Percentiles rank a stretch among this genome's conserved stretches.
These are phyloP conservation scores for Leucocoprinus birnbaumii DNA, from an alignment of 768 basidiomycete genomes.

Conservation along the genomic window DNA sequence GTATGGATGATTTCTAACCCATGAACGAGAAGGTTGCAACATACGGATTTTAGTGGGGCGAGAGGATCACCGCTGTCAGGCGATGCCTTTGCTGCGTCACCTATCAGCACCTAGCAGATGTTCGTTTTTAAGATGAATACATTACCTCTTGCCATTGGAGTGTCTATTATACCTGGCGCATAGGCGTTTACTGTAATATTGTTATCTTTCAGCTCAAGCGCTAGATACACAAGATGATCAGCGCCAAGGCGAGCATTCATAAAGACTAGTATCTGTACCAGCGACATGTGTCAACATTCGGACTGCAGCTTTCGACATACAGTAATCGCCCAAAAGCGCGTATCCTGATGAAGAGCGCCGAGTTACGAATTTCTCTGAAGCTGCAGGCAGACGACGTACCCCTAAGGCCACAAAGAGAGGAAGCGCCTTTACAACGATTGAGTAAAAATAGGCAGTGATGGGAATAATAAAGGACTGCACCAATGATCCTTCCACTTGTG, in stretches of 20 bases:
- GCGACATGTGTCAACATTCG: constrained; percentile 36
- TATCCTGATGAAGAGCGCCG: neutral
- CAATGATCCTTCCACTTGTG: constrained; percentile 52
- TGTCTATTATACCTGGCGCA: constrained; percentile 26
- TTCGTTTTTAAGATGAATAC: no score
- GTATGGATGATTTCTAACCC: neutral
- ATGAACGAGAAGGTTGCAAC: no score
- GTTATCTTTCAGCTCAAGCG: constrained; percentile 32
- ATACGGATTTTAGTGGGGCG: no score
- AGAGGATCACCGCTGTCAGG: no score
- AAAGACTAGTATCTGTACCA: constrained; percentile 20
- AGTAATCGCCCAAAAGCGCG: constrained; percentile 22
- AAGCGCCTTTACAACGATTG: constrained; percentile 16
- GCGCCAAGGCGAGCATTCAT: no score
- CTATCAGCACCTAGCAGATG: no score
- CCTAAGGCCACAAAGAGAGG: constrained; percentile 27
- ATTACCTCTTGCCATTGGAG: constrained; percentile 9
- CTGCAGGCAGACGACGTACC: no score
- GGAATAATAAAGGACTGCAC: constrained; percentile 11
- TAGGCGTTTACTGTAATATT: constrained; percentile 42
- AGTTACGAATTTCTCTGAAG: no score
- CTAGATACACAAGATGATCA: constrained; percentile 16
- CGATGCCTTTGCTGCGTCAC: no score
- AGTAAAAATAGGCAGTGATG: neutral
- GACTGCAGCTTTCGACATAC: constrained; percentile 36